These are phyloP conservation scores for Allomyces arbusculus DNA, from an alignment of 192 early-diverging fungal species.

Conservation along the genomic window DNA sequence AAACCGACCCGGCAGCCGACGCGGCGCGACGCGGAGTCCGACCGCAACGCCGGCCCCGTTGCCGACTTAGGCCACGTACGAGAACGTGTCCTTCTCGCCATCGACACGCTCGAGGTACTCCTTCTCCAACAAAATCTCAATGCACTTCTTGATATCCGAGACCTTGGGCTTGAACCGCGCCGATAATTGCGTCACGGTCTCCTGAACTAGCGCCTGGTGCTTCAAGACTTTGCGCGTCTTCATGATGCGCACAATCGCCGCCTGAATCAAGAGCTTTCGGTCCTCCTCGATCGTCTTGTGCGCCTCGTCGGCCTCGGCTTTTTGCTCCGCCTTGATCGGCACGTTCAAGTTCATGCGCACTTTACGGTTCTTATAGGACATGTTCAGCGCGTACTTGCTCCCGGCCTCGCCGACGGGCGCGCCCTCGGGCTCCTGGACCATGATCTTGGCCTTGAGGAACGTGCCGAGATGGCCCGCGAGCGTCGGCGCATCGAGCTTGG, in stretches of 20 bases:
- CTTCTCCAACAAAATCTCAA: constrained; percentile 79
- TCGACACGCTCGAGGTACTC: constrained; percentile 81
- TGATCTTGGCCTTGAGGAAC: constrained; percentile 66
- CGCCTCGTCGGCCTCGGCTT: constrained; percentile 76
- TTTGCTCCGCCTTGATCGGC: constrained; percentile 68
- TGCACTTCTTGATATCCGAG: constrained; percentile 85
- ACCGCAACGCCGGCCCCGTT: too few relatives aligned
- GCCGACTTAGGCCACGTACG: constrained; percentile 45
- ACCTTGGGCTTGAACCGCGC: constrained; percentile 78
- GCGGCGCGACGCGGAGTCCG: too few relatives aligned
- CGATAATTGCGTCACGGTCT: constrained; percentile 70
- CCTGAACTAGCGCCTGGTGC: constrained; percentile 64
- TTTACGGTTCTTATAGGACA: constrained; percentile 68
- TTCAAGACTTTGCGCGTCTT: constrained; percentile 84
- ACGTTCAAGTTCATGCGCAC: constrained; percentile 72
- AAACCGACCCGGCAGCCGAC: too few relatives aligned
- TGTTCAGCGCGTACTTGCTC: constrained; percentile 52
- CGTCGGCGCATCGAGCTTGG: constrained; percentile 45
- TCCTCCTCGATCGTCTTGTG: constrained; percentile 83
- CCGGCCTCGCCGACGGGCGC: constrained; percentile 2
- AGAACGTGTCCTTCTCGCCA: constrained; percentile 59
- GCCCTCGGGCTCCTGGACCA: constrained; percentile 13
- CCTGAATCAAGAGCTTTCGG: constrained; percentile 83
- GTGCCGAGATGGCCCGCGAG: constrained; percentile 46
- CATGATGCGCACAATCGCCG: constrained; percentile 98